A percentile compares a stretch with the other conserved stretches of the same genome.
These are phyloP conservation scores for Adenanthera pavonina DNA, from an alignment of 306 rosid species.

Conservation along the genomic window DNA sequence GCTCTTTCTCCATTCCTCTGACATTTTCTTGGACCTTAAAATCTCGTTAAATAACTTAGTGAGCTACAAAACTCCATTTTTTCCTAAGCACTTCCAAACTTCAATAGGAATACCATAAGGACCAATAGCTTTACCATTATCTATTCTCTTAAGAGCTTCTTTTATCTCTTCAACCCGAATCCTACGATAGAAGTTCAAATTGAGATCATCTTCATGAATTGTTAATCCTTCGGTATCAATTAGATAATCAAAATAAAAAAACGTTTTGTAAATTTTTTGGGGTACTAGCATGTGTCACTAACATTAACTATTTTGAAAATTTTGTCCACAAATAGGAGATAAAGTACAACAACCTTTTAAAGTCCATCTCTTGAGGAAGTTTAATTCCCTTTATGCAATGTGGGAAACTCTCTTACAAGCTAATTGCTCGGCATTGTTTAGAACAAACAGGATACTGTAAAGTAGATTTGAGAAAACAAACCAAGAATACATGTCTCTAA, in stretches of 20 bases:
- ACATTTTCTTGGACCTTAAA: no score
- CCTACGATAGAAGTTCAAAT: no score
- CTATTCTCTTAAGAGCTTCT: no score
- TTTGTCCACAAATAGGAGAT: background rate
- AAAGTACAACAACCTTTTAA: background rate
- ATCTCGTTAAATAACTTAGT: no score
- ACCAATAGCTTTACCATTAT: no score
- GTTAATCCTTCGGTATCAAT: no score
- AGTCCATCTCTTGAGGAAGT: background rate
- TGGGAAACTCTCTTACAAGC: background rate
- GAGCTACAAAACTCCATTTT: no score
- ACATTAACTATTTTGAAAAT: slow-evolving; percentile 21
- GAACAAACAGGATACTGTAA: background rate
- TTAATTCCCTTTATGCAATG: slow-evolving; percentile 8
- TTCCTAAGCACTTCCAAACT: no score
- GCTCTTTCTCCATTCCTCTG: no score
- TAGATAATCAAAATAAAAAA: background rate
- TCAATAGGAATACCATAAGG: no score
- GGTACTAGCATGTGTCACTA: background rate
- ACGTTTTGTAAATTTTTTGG: background rate
- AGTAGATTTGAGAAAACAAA: slow-evolving; percentile 7
- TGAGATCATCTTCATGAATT: no score
- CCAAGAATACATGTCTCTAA: background rate
- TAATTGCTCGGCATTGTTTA: background rate
- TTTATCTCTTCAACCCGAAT: no score